phyloP scores from a whole-genome alignment of 2,329 filamentous ascomycete species.

The Epichloe bromicola region DNA sequence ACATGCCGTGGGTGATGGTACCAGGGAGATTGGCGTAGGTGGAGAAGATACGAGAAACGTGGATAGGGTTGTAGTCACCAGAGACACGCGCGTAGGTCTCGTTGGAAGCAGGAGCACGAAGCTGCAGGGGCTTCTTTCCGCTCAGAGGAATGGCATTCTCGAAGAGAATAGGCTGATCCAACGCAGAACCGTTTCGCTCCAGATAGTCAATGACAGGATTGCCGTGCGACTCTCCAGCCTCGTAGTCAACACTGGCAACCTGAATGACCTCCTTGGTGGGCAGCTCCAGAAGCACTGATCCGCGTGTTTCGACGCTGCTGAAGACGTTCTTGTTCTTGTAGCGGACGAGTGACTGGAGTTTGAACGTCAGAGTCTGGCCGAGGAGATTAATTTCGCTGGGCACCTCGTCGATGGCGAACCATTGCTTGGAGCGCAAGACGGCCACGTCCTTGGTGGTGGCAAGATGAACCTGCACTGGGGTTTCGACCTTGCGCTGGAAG shows the following conservation, averaged over 20 bases:
- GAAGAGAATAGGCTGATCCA: conserved; percentile 93
- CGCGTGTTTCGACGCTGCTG: conserved; percentile 80
- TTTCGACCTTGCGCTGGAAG: conserved; percentile 95
- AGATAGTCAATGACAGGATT: conserved; percentile 97
- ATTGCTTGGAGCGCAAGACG: conserved; percentile 90
- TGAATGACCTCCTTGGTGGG: conserved; percentile 96
- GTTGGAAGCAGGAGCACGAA: conserved; percentile 89
- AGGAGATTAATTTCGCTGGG: conserved; percentile 69
- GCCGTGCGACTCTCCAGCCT: conserved; percentile 79
- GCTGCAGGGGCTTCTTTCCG: conserved; percentile 74
- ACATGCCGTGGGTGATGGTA: conserved; percentile 99
- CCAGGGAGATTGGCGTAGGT: conserved; percentile 91
- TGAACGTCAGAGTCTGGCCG: conserved; percentile 90
- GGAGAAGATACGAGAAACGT: conserved; percentile 93
- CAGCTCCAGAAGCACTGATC: conserved; percentile 85
- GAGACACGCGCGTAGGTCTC: conserved; percentile 97
- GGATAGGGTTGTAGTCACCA: conserved; percentile 96
- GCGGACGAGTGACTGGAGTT: conserved; percentile 76
- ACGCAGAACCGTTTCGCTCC: conserved; percentile 75
- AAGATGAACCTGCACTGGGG: conserved; percentile 84
- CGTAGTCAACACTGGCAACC: conserved; percentile 93
- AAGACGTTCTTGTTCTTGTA: conserved; percentile 94
- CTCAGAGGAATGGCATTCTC: conserved; percentile 94
- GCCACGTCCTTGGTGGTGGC: conserved; percentile 83
- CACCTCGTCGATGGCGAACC: conserved; percentile 72